Evolutionary conservation across 2,329 filamentous ascomycete genomes (phyloP), one percentile per base, ranked within the genome.

Genomic region (Fusarium drepaniforme): DNA sequence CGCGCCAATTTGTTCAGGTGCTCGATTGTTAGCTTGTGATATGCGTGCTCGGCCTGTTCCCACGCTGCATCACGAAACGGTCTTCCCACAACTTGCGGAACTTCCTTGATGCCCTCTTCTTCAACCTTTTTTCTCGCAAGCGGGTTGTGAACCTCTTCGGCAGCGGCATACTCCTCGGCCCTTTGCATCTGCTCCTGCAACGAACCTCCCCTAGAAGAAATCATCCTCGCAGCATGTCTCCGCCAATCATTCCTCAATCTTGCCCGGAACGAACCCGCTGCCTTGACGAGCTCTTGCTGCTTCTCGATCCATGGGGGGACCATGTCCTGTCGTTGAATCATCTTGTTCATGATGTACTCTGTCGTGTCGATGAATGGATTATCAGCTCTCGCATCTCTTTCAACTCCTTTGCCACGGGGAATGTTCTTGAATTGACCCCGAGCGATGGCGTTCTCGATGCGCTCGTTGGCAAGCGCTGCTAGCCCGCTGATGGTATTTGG

Each of bases 251-350:
- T 90, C 40, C 96, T 88, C 71, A 98, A 80, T n/a, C 94, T 87
- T 3, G 87, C 84, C 3, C 97, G 90, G 80, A 99, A 98, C 1
- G 88, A 87, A 15, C 87, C 88, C 1, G 92, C 89, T 0, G 93
- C 89, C 70, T 90, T 91, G 13, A 91, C 88, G 8, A 98, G 86
- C 79, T 98, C 95, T 81, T 98, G 96, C 82, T 99, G 97, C 84
- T 98, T 98, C 84, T 99, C 97, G 70, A 99, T 98, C 97, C 97
- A 99, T 0, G 96, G 96, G 1, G 97, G 97, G 1, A 97, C 94
- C 70, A 98, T 94, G 23, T 98, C 96, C 83, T 99, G 97, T 68
- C 93, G 93, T 84, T 98, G 94, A 73, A 99, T 98, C 86, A 98
- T 98, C 84, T 97, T 97, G 84, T 99, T 98, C 93, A 98, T 93